Evolutionary conservation across 768 basidiomycete species (phyloP).

Genomic region (Mycena belliarum): DNA sequence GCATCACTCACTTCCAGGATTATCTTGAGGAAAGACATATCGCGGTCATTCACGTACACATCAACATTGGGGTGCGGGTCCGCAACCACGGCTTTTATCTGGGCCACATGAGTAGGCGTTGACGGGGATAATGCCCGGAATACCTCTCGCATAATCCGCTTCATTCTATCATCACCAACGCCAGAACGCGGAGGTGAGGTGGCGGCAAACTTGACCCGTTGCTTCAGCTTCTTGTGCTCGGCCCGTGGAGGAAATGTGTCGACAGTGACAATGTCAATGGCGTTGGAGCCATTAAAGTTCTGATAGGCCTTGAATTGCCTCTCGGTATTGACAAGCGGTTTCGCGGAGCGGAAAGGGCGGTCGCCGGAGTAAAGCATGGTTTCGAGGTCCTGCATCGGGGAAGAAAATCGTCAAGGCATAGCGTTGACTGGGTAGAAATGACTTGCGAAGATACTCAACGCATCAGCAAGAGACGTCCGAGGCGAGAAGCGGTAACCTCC

Average conservation of each 20-base stretch:
- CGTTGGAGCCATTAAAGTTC: constrained; percentile 1
- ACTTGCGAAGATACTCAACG: constrained; percentile 31
- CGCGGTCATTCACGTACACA: constrained; percentile 27
- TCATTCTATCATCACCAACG: constrained; percentile 24
- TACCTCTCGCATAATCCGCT: constrained; percentile 32
- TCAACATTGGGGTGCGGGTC: constrained; percentile 31
- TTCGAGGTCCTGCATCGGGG: constrained; percentile 30
- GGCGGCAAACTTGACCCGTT: constrained; percentile 23
- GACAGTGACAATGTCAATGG: constrained; percentile 27
- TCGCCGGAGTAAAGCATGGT: constrained; percentile 31
- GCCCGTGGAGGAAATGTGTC: constrained; percentile 27
- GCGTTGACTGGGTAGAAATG: not conserved
- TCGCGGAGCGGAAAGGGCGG: constrained; percentile 18
- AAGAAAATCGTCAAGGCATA: too few relatives aligned
- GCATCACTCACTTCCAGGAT: constrained; percentile 30
- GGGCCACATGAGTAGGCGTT: too few relatives aligned
- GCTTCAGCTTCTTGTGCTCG: constrained; percentile 23
- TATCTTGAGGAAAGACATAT: constrained; percentile 32
- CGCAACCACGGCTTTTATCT: constrained; percentile 25
- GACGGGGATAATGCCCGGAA: not conserved
- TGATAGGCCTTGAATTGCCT: constrained; percentile 9
- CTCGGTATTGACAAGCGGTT: constrained; percentile 1
- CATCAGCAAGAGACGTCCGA: constrained; percentile 28
- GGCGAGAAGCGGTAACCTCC: constrained; percentile 33
- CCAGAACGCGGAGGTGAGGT: not conserved